These are phyloP conservation scores for Pelargonium nanum DNA, from an alignment of 345 rosid genomes.

Conservation along the genomic window DNA sequence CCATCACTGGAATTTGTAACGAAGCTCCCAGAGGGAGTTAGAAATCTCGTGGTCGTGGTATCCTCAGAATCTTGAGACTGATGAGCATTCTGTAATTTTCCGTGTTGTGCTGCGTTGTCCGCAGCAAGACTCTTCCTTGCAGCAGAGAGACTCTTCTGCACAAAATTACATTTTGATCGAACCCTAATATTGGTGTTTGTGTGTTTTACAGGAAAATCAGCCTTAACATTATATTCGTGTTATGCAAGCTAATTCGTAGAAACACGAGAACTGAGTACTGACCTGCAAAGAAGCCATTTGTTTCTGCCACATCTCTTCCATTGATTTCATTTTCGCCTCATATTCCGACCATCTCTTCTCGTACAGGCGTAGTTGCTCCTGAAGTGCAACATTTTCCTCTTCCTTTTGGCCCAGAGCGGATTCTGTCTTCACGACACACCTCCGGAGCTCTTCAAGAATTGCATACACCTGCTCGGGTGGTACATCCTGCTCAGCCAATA, in stretches of 20 bases:
- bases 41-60: constrained; percentile 41
- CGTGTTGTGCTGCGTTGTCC: constrained; percentile 30
- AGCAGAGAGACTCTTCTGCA: constrained; percentile 68
- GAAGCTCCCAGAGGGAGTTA: constrained; percentile 59
- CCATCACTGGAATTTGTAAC: constrained; percentile 20
- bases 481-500: constrained; percentile 32
- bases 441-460: constrained; percentile 58
- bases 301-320: constrained; percentile 94
- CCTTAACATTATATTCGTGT: not conserved
- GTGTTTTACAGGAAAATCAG: too few species aligned
- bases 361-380: constrained; percentile 59
- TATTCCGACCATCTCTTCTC: constrained; percentile 73
- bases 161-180: not conserved
- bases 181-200: too few species aligned
- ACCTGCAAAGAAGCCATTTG: constrained; percentile 89
- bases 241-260: not conserved
- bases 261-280: constrained; percentile 14
- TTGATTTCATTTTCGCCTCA: constrained; percentile 78
- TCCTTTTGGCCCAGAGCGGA: constrained; percentile 56
- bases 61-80: constrained; percentile 60
- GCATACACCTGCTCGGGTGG: constrained; percentile 47
- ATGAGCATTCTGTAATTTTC: constrained; percentile 43
- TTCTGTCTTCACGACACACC: constrained; percentile 62
- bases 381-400: constrained; percentile 64
- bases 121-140: constrained; percentile 63